phyloP scores from a whole-genome alignment of 148 eudicot genomes.

The Rhododendron kiyosumense region DNA sequence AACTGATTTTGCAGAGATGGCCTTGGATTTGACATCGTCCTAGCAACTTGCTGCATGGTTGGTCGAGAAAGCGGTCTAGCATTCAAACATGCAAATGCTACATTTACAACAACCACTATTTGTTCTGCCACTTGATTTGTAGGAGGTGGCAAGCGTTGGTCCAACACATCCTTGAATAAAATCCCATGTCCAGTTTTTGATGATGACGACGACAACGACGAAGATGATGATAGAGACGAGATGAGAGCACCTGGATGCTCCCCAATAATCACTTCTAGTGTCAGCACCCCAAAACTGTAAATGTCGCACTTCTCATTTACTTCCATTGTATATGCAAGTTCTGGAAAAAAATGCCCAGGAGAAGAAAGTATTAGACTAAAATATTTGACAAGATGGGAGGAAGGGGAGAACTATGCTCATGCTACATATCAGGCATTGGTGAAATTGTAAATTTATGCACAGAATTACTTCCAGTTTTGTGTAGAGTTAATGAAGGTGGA shows the following conservation, averaged over 20 bases:
- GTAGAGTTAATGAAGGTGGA: no score
- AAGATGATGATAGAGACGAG: not conserved
- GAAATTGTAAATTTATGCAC: no score
- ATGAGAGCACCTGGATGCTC: not conserved
- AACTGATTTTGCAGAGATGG: not conserved
- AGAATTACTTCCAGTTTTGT: no score
- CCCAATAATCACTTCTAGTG: not conserved
- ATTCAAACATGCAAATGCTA: slow-evolving; percentile 4
- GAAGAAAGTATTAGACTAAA: no score
- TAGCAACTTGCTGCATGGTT: not conserved
- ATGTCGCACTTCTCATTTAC: not conserved
- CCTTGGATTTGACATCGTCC: not conserved
- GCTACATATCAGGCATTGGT: no score
- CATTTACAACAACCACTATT: not conserved
- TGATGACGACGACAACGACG: not conserved
- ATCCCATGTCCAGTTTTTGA: not conserved
- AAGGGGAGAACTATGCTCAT: no score
- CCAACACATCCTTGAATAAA: not conserved
- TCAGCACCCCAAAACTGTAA: not conserved
- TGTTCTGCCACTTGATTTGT: not conserved
- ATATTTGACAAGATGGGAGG: no score
- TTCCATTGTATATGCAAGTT: not conserved
- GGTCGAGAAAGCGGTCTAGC: not conserved
- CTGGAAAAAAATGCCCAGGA: not conserved
- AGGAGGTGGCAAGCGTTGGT: not conserved